These are phyloP conservation scores for Candida sp. DNA, from an alignment of 1,139 yeast genomes.

Conservation along the genomic window DNA sequence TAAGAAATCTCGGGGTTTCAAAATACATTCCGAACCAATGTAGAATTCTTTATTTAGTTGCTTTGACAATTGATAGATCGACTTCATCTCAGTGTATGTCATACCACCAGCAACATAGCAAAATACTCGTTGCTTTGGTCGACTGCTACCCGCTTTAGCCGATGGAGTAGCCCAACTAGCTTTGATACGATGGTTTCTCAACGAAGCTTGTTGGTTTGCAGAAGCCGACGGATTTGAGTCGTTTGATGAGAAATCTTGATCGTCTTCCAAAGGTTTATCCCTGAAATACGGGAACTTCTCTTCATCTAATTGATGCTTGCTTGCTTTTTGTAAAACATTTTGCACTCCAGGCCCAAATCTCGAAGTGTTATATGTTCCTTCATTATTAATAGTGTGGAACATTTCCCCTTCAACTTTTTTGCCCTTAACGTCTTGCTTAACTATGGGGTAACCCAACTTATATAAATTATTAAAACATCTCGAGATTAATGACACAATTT, in stretches of 20 bases:
- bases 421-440: constrained; percentile 48
- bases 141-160: constrained; percentile 20
- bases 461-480: constrained; percentile 63
- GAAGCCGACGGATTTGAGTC: constrained; percentile 10
- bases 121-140: constrained; percentile 69
- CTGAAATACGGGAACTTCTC: constrained; percentile 70
- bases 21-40: constrained; percentile 77
- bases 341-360: constrained; percentile 74
- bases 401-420: constrained; percentile 38
- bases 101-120: constrained; percentile 89
- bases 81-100: constrained; percentile 77
- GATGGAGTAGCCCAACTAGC: constrained; percentile 78
- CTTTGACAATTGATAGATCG: constrained; percentile 68
- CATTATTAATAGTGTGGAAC: constrained; percentile 66
- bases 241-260: constrained; percentile 33
- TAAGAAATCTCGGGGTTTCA: constrained; percentile 59
- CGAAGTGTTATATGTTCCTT: constrained; percentile 68
- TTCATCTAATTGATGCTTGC: constrained; percentile 49
- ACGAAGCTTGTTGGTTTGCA: constrained; percentile 25
- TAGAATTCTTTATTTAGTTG: constrained; percentile 69
- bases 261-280: constrained; percentile 69
- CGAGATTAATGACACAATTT: constrained; percentile 43
- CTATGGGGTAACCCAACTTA: constrained; percentile 61
- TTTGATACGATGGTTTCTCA: constrained; percentile 71
- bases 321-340: constrained; percentile 48